Evolutionary conservation across 805 yeast species (phyloP), one percentile per base, ranked within the genome.

Genomic region (Wickerhamomyces hampshirensis): DNA sequence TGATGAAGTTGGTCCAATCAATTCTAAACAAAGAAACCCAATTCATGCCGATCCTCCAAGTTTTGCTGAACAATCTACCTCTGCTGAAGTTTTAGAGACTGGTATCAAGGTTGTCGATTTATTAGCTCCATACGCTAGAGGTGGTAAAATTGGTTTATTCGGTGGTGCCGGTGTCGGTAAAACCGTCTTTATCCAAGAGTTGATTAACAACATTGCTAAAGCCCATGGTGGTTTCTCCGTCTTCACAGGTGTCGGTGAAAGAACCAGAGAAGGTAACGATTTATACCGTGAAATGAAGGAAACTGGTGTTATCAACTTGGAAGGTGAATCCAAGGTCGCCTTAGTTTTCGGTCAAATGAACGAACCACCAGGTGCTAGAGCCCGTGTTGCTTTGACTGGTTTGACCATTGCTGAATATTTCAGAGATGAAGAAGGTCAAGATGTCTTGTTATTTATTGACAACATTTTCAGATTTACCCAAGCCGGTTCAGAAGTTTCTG

Each of bases 151-250:
- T 87, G 98, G 98, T 83, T 82, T 91, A 66, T 91, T 91, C 84
- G 98, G 98, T 79, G 98, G 98, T 91, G 98, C 98, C 71, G 98
- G 98, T 91, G 98, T 91, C 85, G 98, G 98, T 76, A 91, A 91
- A 75, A 91, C 98, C 71, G 98, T 91, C 51, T 91, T 91, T 76
- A 91, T 91, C 75, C 98, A 91, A 80, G 98, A 91, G 77, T 81
- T 91, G 77, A 91, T 91, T 72, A 91, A 93, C 89, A 91, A 91
- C 81, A 93, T 91, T 65, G 98, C 98, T 68, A 93, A 91, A 80
- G 98, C 98, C 63, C 98, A 91, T 72, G 98, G 98, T 87, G 98
- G 98, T 84, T 91, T 91, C 95, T 91, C 98, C 42, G 98, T 91
- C 56, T 91, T 91, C 84, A 84, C 96, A 62, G 98, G 98, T 88